A percentile compares a stretch with the other conserved stretches of the same genome.
phyloP scores from a whole-genome alignment of 116 monocot genomes.

The Phalaenopsis hybrid region DNA sequence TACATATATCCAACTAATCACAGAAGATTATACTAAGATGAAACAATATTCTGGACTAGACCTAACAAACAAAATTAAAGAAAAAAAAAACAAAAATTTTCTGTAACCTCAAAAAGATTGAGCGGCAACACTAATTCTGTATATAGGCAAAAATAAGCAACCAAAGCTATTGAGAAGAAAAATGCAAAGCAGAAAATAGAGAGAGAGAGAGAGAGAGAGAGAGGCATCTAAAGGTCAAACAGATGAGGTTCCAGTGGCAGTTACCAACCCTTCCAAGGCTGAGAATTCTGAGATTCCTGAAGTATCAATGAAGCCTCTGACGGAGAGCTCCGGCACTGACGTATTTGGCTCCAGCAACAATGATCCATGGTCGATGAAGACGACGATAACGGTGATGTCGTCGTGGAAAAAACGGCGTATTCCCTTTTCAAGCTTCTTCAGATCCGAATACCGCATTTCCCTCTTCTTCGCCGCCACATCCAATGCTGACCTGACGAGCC shows the following conservation, averaged over 20 bases:
- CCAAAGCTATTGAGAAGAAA: neutral
- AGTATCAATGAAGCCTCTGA: constrained; percentile 56
- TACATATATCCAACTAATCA: neutral
- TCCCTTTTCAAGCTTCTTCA: constrained; percentile 64
- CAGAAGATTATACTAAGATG: neutral
- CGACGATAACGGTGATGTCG: constrained; percentile 72
- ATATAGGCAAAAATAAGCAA: neutral
- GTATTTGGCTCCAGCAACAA: constrained; percentile 17
- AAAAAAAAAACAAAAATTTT: neutral
- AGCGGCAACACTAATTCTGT: neutral
- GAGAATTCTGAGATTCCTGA: constrained; percentile 43
- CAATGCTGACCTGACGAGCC: constrained; percentile 53
- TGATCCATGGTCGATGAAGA: constrained; percentile 66
- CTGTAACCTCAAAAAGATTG: neutral
- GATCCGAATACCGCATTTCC: constrained; percentile 50
- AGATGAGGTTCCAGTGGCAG: neutral
- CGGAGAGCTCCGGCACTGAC: constrained; percentile 42
- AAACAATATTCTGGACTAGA: neutral
- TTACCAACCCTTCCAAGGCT: constrained; percentile 8
- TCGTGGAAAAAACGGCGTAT: constrained; percentile 75
- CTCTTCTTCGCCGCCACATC: constrained; percentile 54
- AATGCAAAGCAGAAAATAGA: neutral
- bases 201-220: neutral
- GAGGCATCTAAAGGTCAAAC: neutral
- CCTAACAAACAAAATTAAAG: too few relatives aligned